Percentiles rank a stretch among this genome's conserved stretches.
phyloP scores from a whole-genome alignment of 2,329 filamentous ascomycete species.

The Fusarium sarcochroum region DNA sequence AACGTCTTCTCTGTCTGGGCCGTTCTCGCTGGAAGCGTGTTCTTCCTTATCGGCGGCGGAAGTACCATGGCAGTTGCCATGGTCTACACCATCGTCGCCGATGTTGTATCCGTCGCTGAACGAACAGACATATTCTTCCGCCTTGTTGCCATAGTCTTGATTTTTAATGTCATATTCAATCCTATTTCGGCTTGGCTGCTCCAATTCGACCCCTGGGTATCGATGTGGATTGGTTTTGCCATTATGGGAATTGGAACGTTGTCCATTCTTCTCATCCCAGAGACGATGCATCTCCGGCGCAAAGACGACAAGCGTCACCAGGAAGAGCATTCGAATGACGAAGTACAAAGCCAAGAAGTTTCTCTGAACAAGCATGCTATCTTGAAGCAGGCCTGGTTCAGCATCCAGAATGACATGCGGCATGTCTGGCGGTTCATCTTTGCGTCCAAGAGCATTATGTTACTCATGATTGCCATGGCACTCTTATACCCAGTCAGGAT shows the following conservation, averaged over 20 bases:
- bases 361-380: conserved; percentile 29
- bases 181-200: conserved; percentile 60
- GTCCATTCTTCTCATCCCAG: conserved; percentile 56
- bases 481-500: conserved; percentile 50
- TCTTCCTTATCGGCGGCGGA: conserved; percentile 60
- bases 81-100: conserved; percentile 62
- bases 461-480: conserved; percentile 55
- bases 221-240: conserved; percentile 55
- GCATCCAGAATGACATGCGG: conserved; percentile 49
- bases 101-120: conserved; percentile 57
- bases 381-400: conserved; percentile 46
- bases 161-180: conserved; percentile 56
- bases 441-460: conserved; percentile 54
- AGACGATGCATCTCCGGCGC: conserved; percentile 58
- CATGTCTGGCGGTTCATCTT: conserved; percentile 59
- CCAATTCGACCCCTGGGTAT: conserved; percentile 56
- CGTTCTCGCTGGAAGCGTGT: conserved; percentile 52
- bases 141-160: conserved; percentile 55
- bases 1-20: conserved; percentile 59
- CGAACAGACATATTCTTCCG: conserved; percentile 59
- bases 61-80: conserved; percentile 57
- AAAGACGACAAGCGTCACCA: conserved; percentile 46
- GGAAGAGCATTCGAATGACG: conserved; percentile 9
- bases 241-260: conserved; percentile 50
- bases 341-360: not conserved